phyloP scores from a whole-genome alignment of 495 filamentous ascomycete species.

The Cercophora samala region DNA sequence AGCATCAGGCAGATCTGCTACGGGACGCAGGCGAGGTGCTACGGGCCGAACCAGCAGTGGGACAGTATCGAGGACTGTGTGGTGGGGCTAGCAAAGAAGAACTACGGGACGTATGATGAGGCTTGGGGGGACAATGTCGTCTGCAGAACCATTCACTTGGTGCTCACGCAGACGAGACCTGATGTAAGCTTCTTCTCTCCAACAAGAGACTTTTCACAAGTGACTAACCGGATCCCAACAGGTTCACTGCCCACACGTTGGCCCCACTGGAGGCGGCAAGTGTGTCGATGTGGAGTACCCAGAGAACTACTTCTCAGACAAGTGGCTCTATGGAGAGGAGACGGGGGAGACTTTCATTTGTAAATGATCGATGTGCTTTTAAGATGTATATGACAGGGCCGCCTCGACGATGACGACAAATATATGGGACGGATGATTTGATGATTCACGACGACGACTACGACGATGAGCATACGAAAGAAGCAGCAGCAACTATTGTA shows the following conservation, averaged over 20 bases:
- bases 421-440: neutral
- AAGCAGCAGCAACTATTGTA: neutral
- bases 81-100: conserved; percentile 24
- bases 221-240: conserved; percentile 19
- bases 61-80: conserved; percentile 30
- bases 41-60: conserved; percentile 36
- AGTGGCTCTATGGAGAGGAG: conserved; percentile 33
- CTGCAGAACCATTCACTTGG: conserved; percentile 38
- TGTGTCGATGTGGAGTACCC: conserved; percentile 34
- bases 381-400: neutral
- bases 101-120: conserved; percentile 39
- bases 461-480: neutral
- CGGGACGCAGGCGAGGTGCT: conserved; percentile 32
- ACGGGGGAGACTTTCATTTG: conserved; percentile 38
- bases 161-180: conserved; percentile 37
- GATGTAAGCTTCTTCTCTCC: conserved; percentile 28
- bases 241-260: conserved; percentile 42
- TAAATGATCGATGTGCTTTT: neutral
- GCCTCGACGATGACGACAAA: neutral
- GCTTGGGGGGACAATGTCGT: conserved; percentile 43
- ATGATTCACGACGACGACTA: neutral
- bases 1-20: conserved; percentile 34
- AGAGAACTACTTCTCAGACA: conserved; percentile 34
- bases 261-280: conserved; percentile 41
- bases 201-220: neutral